Base-by-base conservation (phyloP, 1,284 basidiomycete genomes). In the Psilocybe mexicana region DNA sequence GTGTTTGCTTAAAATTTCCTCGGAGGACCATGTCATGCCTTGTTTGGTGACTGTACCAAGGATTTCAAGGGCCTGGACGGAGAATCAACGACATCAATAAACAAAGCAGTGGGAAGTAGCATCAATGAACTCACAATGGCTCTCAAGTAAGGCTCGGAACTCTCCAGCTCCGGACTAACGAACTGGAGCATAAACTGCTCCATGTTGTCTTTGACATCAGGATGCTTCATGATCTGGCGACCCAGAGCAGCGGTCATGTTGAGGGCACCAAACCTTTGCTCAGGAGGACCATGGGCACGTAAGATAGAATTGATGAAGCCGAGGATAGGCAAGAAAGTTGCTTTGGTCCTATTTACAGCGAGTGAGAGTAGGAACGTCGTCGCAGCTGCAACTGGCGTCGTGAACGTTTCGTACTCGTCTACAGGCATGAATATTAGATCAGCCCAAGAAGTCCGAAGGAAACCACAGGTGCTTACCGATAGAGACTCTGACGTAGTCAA, bases 401-500 rank as follows among this genome's bases (percentile, higher is more conserved):
- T 81, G 67, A 85, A 87, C 54, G 82, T 85, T 69, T 93, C 90
- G 67, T 88, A 90, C 72, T 93, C 91, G 64, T 94, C 92, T 90
- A 14, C 55, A 38, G 12, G 12, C 43, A 51, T n/a, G 50, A 28
- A 35, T 18, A 57, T 43, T 47, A 36, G 43, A 18, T 18, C 18
- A 18, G 18, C 18, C 18, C 6, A 43, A 24, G 12, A 43, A 46
- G 25, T 5, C 5, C 7, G 60, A 12, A 28, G 28, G 23, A 11
- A 12, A 6, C 38, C 36, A 28, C 33, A 44, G 2, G 4, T 42
- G 76, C 84, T 54, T 61, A 91, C 91, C 91, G 43, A 88, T 82
- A 54, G 83, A 82, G 55, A 81, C 78, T 14, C 90, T 84, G 57
- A 92, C 76, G 66, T 91, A 94, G 60, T 94, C 92, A 33, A 90